Conservation (phyloP, 331 rosid species). For the Rhamnella rubrinervis region DNA sequence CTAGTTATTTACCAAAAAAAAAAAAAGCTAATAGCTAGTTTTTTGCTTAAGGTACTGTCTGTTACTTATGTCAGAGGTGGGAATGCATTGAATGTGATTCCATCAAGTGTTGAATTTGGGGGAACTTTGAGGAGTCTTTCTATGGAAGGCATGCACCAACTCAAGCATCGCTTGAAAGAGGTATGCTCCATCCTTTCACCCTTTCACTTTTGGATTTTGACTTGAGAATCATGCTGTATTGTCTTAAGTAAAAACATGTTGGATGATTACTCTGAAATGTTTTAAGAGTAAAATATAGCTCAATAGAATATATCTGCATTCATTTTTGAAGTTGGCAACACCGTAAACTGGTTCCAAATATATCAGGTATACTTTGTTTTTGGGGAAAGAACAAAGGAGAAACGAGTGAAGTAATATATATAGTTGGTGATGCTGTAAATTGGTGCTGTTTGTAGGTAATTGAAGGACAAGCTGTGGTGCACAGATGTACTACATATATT, state of each 20-base stretch:
- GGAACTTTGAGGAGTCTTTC: constrained; percentile 65
- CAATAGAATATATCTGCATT: background rate
- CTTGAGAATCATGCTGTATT: too few relatives aligned
- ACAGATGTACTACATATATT: constrained; percentile 56
- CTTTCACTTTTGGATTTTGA: background rate
- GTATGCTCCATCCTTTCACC: constrained; percentile 19
- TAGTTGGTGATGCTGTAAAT: too few relatives aligned
- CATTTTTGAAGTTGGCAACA: too few relatives aligned
- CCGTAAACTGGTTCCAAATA: too few relatives aligned
- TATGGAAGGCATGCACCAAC: constrained; percentile 47
- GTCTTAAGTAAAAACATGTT: too few relatives aligned
- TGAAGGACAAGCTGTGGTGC: constrained; percentile 67
- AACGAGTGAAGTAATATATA: background rate
- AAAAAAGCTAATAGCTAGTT: background rate
- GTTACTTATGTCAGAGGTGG: constrained; percentile 54
- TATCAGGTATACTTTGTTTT: background rate
- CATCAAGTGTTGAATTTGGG: constrained; percentile 53
- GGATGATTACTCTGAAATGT: too few relatives aligned
- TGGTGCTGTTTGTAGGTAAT: constrained; percentile 43
- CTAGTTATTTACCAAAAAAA: background rate
- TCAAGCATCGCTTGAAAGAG: constrained; percentile 52
- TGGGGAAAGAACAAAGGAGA: background rate
- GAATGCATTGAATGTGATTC: constrained; percentile 47
- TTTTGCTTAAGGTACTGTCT: constrained; percentile 45
- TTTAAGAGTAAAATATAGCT: too few relatives aligned